These are phyloP conservation scores for Jatropha podagrica DNA, from an alignment of 441 rosid genomes.

Conservation along the genomic window DNA sequence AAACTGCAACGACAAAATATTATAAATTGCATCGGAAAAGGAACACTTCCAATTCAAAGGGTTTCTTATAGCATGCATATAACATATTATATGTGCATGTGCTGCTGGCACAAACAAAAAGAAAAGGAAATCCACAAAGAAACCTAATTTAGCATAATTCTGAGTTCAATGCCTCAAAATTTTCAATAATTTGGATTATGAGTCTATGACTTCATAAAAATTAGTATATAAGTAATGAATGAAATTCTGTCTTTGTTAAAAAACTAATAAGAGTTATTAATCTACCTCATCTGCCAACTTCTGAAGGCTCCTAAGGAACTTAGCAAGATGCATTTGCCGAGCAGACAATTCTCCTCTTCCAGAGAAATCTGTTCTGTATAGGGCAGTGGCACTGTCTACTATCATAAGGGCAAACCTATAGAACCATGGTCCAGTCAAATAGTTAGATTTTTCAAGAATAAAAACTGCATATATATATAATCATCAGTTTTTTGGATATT, in stretches of 20 bases:
- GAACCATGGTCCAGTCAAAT: background rate
- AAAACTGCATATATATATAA: background rate
- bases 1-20: conserved; percentile 44
- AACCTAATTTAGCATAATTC: conserved; percentile 6
- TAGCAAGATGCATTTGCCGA: conserved; percentile 97
- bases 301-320: conserved; percentile 91
- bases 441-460: background rate
- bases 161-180: background rate
- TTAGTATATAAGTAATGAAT: background rate
- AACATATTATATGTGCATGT: background rate
- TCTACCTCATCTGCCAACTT: conserved; percentile 92
- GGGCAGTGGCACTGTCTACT: conserved; percentile 93
- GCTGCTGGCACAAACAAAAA: background rate
- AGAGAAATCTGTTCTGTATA: conserved; percentile 89
- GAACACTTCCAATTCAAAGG: background rate
- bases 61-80: background rate
- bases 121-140: background rate
- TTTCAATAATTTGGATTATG: background rate
- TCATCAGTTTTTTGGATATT: background rate
- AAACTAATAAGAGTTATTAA: background rate
- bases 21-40: background rate
- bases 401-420: conserved; percentile 93
- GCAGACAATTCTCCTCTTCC: conserved; percentile 98
- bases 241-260: background rate
- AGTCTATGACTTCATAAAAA: too few relatives aligned